Base-by-base conservation (phyloP, 805 yeast genomes). In the Phaffomyces antillensis region DNA sequence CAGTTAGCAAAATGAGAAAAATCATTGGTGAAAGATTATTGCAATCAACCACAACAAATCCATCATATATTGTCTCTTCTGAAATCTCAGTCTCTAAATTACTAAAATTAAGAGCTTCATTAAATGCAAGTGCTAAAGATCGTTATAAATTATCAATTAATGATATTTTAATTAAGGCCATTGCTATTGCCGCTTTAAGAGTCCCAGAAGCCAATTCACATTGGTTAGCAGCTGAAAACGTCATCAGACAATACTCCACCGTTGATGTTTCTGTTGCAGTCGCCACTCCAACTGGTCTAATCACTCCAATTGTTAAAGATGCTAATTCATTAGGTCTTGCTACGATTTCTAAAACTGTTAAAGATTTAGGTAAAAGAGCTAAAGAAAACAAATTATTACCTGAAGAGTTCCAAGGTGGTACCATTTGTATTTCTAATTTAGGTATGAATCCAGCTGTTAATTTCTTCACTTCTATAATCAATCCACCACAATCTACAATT, bases 401-500 rank as follows among this genome's bases (percentile, higher is more conserved):
- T 52, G 95, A 88, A 68, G 99, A 93, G 73, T 93, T 86, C 83
- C 96, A 88, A 77, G 99, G 99, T 60, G 99, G 99, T 64, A 90
- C 99, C 58, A 87, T 93, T 68, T 89, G 97, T 66, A 91, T 93
- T 63, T 93, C 98, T 54, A 93, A 93, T 83, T 75, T 93, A 76
- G 99, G 99, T 65, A 93, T 93, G 99, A 93, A 93, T 81, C 79
- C 72, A 47, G 98, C 99, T 45, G 97, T 91, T 39, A 75, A 81
- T 53, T 62, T 84, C 64, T 93, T 93, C 81, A 91, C 99, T 28
- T 91, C 99, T 33, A 93, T 93, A 69, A 83, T 93, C 67, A 93
- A 93, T 79, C 98, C 96, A 51, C 99, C 99, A 44, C 99, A 91
- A 71, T 76, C 90, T 42, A 82, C 96, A 41, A 93, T 93, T 61